Evolutionary conservation across 345 rosid species (phyloP), one percentile per base, ranked within the genome.

Genomic region (Noccaea bulbosa): DNA sequence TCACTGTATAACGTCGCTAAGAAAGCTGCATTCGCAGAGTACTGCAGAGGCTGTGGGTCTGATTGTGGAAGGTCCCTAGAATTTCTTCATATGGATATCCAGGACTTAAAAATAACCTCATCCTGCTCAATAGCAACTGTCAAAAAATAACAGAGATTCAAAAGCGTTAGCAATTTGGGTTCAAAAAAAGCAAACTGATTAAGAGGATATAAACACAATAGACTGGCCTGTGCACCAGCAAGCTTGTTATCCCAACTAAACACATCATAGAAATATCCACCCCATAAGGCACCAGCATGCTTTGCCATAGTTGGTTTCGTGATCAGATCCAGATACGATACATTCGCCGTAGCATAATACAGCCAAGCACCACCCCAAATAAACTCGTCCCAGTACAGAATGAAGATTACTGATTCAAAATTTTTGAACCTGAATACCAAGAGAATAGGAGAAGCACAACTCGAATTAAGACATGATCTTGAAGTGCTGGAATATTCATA

Each of bases 241-340:
- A 92, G 99, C 83, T 95, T 95, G 81, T 95, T 95, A 78, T 95
- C 99, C 99, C 99, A 95, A 79, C 91, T 90, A 81, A 90, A 85
- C 0, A 95, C 97, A 57, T 92, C 96, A 74, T 86, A 87, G 76
- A 81, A 88, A 3, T 90, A 86, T 16, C 88, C 96, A 67, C 97
- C 96, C 96, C 90, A 83, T 76, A 92, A 95, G 60, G 90, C 87
- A 69, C 98, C 98, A 41, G 99, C 99, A 80, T 90, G 98, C 74
- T 38, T 92, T 2, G 96, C 96, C 61, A 95, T 57, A 65, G 76
- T 83, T 11, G 92, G 85, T 74, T 79, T 62, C 4, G 99, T 92
- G 74, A 89, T 90, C 15, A 92, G 84, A 22, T 84, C 82, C 65
- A 95, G 90, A 70, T 92, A 95, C 47, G 87, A 57, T n/a, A 39